Base-by-base conservation (phyloP, 441 rosid genomes). In the Croton laevigatus region DNA sequence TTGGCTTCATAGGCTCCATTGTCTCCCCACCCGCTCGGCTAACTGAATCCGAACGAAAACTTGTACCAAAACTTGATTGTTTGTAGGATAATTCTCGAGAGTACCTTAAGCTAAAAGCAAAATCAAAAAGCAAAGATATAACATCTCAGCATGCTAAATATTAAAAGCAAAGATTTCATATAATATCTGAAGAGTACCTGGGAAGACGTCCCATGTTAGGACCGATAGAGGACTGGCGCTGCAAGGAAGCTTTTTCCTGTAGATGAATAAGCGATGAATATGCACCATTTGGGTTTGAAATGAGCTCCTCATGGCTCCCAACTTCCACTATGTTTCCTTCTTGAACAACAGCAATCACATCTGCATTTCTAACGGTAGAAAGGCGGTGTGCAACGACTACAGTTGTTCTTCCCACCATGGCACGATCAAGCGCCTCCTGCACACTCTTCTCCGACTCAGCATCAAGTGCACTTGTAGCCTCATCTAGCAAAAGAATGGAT, bases 381-480 rank as follows among this genome's bases (percentile, higher is more conserved):
- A 94, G 91, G 75, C 97, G 78, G 66, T 94, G 98, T 2, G 98
- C 98, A 22, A 94, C 93, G 34, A 94, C 82, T 8, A 94, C 79
- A 3, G 98, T 91, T 11, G 98, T 94, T 73, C 98, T 84, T 70
- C 98, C 98, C 40, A 94, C 86, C 97, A 93, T 89, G 67, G 84
- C 97, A 46, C 93, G 86, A 64, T 94, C 96, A 59, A 94, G 87
- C 16, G 98, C 97, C 83, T 91, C 94, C 76, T 94, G 97, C 65
- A 94, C 94, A 55, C 93, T 94, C 81, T 88, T 91, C 81, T 94
- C 96, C 0, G 98, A 94, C 82, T 88, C 98, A 2, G 93, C 94
- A 71, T 89, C 97, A 51, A 91, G 81, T 16, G 98, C 97, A 70
- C 98, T 94, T 23, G 98, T 94, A 13, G 98, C 98, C 82, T 94